A percentile compares a stretch with the other conserved stretches of the same genome.
These are phyloP conservation scores for Cryptosporidium xiaoi DNA, from an alignment of 169 alveolate genomes.

Conservation along the genomic window DNA sequence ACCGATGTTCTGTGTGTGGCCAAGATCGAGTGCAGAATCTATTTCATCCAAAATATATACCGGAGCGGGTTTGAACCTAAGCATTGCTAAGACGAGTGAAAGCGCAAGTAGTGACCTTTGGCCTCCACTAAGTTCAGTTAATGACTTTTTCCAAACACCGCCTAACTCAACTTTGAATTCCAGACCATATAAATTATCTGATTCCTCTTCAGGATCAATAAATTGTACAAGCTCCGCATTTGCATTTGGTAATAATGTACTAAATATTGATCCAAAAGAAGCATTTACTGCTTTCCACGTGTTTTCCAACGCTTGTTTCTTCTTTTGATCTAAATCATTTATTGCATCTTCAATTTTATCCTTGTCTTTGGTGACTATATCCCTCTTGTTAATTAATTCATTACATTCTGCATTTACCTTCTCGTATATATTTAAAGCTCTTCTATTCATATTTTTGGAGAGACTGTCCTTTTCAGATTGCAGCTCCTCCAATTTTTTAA, in stretches of 20 bases:
- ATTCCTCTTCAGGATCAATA: constrained; percentile 38
- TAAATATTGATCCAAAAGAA: constrained; percentile 92
- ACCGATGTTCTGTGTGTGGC: constrained; percentile 98
- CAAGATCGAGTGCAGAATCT: constrained; percentile 99
- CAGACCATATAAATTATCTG: constrained; percentile 81
- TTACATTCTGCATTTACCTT: constrained; percentile 90
- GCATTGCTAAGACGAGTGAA: constrained; percentile 95
- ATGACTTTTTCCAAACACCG: constrained; percentile 93
- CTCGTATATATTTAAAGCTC: constrained; percentile 93
- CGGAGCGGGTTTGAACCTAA: constrained; percentile 98
- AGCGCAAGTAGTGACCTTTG: constrained; percentile 97
- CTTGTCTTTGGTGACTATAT: constrained; percentile 90
- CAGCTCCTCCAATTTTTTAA: constrained; percentile 83
- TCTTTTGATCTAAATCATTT: constrained; percentile 91
- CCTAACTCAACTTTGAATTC: constrained; percentile 91
- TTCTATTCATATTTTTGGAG: constrained; percentile 90
- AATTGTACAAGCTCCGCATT: constrained; percentile 88
- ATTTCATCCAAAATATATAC: constrained; percentile 98
- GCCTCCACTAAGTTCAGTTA: constrained; percentile 94
- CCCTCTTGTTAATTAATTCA: constrained; percentile 88
- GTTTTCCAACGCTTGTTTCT: constrained; percentile 89
- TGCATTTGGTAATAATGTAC: constrained; percentile 93
- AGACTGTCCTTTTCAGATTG: constrained; percentile 85
- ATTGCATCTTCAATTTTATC: constrained; percentile 91
- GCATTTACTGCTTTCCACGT: constrained; percentile 90